Percentiles rank a stretch among this genome's conserved stretches.
These are phyloP conservation scores for Phalaenopsis hybrid DNA, from an alignment of 116 monocot species.

Conservation along the genomic window DNA sequence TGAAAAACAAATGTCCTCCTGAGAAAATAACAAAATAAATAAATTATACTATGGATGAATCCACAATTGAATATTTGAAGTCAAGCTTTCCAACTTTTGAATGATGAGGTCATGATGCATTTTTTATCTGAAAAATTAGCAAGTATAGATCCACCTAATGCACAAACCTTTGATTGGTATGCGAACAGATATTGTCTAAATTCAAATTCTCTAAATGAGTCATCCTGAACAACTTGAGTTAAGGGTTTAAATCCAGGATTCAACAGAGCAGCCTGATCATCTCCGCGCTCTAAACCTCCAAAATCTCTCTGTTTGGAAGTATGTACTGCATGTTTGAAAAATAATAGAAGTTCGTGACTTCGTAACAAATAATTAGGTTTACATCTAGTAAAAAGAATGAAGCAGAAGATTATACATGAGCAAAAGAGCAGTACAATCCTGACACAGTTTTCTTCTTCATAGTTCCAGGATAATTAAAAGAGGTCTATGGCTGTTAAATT, in stretches of 20 bases:
- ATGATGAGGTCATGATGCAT: background rate
- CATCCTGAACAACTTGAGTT: slow-evolving; percentile 79
- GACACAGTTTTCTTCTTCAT: background rate
- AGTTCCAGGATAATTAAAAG: background rate
- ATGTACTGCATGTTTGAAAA: slow-evolving; percentile 52
- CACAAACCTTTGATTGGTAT: slow-evolving; percentile 73
- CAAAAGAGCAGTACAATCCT: background rate
- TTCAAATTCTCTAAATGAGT: slow-evolving; percentile 94
- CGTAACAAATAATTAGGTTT: background rate
- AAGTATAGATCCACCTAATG: background rate
- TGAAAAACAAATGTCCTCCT: background rate
- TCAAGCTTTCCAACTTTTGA: background rate
- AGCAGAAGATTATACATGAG: background rate
- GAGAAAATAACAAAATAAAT: background rate
- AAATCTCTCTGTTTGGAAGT: slow-evolving; percentile 81
- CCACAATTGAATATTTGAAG: background rate
- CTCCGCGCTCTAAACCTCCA: slow-evolving; percentile 89
- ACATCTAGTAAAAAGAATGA: background rate
- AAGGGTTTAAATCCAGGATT: slow-evolving; percentile 71
- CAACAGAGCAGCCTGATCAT: slow-evolving; percentile 88
- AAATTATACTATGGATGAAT: background rate
- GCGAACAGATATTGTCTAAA: slow-evolving; percentile 96
- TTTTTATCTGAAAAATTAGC: background rate
- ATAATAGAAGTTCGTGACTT: background rate
- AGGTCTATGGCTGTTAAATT: too few relatives aligned